Evolutionary conservation across 371 early-diverging fungal genomes (phyloP).

Genomic region (Apophysomyces variabilis): DNA sequence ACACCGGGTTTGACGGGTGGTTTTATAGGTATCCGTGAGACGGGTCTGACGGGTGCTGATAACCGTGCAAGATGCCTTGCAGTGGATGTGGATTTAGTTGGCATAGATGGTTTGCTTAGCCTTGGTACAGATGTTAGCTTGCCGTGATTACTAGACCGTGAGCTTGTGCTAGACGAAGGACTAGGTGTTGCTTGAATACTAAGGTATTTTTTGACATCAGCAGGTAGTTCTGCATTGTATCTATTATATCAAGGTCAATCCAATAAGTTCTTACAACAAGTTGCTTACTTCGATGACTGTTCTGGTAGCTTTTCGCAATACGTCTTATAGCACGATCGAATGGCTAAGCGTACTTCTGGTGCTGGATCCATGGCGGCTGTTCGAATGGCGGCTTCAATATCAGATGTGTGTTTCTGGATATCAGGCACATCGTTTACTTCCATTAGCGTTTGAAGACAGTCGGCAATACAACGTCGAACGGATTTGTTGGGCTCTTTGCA

Average conservation of each 20-base stretch:
- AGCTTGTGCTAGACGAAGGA: conserved; percentile 4
- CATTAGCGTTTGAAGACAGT: conserved; percentile 45
- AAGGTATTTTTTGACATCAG: background rate
- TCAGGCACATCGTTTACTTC: conserved; percentile 41
- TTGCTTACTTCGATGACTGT: conserved; percentile 24
- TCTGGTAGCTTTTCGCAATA: conserved; percentile 51
- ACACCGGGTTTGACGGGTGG: background rate
- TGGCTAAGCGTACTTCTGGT: conserved; percentile 52
- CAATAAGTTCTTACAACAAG: background rate
- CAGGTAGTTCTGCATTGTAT: background rate
- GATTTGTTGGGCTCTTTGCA: conserved; percentile 43
- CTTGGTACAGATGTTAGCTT: background rate
- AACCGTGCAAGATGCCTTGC: background rate
- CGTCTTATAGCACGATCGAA: conserved; percentile 46
- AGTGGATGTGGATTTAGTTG: background rate
- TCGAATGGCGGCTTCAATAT: conserved; percentile 49
- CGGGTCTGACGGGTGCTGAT: conserved; percentile 3
- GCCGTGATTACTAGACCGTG: background rate
- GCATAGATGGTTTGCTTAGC: background rate
- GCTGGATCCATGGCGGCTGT: conserved; percentile 54
- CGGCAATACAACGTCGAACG: conserved; percentile 41
- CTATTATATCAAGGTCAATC: background rate
- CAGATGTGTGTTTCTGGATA: conserved; percentile 34
- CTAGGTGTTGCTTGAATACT: conserved; percentile 7
- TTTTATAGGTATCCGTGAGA: conserved; percentile 6